phyloP scores from a whole-genome alignment of 306 rosid genomes.

The Trifolium dubium region DNA sequence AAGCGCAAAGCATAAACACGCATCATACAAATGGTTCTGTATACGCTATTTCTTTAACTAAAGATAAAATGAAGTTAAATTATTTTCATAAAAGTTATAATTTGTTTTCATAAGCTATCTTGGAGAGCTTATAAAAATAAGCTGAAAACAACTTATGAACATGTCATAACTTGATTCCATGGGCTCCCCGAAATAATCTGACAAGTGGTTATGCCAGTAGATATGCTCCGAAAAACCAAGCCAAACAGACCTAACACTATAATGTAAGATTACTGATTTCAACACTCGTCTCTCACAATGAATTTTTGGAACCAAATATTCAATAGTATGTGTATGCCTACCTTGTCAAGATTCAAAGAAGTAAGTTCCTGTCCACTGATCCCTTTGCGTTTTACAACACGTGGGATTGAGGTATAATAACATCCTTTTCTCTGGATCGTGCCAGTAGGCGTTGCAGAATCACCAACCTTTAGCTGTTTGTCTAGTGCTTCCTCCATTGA shows the following conservation, averaged over 20 bases:
- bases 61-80: background rate
- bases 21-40: background rate
- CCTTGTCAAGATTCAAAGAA: slow-evolving; percentile 91
- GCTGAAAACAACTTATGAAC: background rate
- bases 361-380: slow-evolving; percentile 80
- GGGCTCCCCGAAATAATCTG: background rate
- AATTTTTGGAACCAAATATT: slow-evolving; percentile 18
- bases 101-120: background rate
- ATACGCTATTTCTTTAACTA: background rate
- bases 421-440: slow-evolving; percentile 66
- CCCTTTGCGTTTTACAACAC: slow-evolving; percentile 71
- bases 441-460: slow-evolving; percentile 56
- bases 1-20: background rate
- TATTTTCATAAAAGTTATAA: background rate
- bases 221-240: background rate
- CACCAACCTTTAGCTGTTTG: slow-evolving; percentile 63
- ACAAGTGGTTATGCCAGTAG: background rate
- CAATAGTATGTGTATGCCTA: slow-evolving; percentile 28
- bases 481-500: slow-evolving; percentile 67
- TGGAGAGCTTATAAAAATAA: background rate
- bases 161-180: background rate
- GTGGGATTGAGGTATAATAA: slow-evolving; percentile 84
- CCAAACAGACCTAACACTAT: background rate
- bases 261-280: slow-evolving; percentile 21
- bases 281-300: background rate